Percentiles rank a stretch among this genome's conserved stretches.
Evolutionary conservation across 2,329 filamentous ascomycete species (phyloP).

Genomic region (Ambrosiella beaveri): DNA sequence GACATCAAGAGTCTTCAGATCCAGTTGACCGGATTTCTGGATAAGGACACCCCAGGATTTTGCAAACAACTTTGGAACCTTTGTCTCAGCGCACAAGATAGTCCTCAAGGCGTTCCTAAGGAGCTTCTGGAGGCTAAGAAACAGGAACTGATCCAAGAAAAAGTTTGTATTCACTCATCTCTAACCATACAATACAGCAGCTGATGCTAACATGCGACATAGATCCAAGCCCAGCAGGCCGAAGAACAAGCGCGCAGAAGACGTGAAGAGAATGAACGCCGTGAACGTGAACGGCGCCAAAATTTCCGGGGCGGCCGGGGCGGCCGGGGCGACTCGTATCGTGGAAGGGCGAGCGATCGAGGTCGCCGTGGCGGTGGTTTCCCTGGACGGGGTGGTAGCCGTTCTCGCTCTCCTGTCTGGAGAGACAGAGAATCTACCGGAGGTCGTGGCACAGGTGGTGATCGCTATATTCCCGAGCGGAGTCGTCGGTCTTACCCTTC

Average conservation of each 20-base stretch:
- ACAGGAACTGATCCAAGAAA: constrained; percentile 81
- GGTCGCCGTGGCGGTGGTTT: constrained; percentile 25
- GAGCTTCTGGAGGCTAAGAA: constrained; percentile 95
- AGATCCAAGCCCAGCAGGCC: constrained; percentile 70
- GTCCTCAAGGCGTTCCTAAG: constrained; percentile 79
- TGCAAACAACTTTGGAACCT: constrained; percentile 91
- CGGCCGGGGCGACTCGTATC: constrained; percentile 34
- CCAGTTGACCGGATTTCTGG: constrained; percentile 83
- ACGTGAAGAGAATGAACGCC: constrained; percentile 52
- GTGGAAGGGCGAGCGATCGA: constrained; percentile 28
- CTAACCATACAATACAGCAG: neutral
- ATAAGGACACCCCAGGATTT: constrained; percentile 75
- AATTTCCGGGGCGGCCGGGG: constrained; percentile 34
- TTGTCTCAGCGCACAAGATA: constrained; percentile 75
- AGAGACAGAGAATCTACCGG: constrained; percentile 29
- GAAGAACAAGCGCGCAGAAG: constrained; percentile 57
- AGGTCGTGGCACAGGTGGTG: constrained; percentile 21
- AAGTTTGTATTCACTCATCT: constrained; percentile 38
- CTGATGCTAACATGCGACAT: neutral
- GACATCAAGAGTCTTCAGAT: constrained; percentile 94
- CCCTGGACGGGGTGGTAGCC: constrained; percentile 25
- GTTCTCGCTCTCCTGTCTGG: constrained; percentile 29
- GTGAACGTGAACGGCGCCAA: constrained; percentile 49
- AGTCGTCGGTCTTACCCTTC: constrained; percentile 14
- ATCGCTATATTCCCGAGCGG: constrained; percentile 32